A percentile compares a stretch with the other conserved stretches of the same genome.
phyloP scores from a whole-genome alignment of 1,139 yeast species.

The Suhomyces anneliseae region DNA sequence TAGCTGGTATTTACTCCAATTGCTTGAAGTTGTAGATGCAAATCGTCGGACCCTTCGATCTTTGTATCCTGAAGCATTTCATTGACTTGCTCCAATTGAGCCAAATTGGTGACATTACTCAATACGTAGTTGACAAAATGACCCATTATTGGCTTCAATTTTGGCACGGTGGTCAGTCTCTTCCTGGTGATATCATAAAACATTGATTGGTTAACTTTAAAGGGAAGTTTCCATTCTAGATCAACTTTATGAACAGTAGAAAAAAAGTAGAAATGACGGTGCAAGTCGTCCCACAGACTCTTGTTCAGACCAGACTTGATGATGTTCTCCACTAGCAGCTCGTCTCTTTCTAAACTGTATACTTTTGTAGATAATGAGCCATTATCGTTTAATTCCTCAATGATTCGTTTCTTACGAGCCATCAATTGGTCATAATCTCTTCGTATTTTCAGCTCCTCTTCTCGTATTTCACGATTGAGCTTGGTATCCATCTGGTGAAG shows the following conservation, averaged over 20 bases:
- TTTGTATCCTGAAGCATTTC: background rate
- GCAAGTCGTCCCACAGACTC: slow-evolving; percentile 4
- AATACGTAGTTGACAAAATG: slow-evolving; percentile 7
- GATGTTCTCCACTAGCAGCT: slow-evolving; percentile 11
- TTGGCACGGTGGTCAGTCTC: background rate
- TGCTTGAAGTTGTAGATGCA: background rate
- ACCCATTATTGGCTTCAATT: background rate
- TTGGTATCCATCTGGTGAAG: slow-evolving; percentile 18
- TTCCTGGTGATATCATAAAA: slow-evolving; percentile 2
- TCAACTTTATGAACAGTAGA: slow-evolving; percentile 1
- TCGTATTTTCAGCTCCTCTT: slow-evolving; percentile 15
- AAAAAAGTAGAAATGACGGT: slow-evolving; percentile 11
- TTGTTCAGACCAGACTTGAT: slow-evolving; percentile 7
- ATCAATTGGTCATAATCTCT: slow-evolving; percentile 16
- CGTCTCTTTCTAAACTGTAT: slow-evolving; percentile 13
- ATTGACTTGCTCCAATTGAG: slow-evolving; percentile 6
- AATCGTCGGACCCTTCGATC: background rate
- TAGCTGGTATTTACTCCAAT: slow-evolving; percentile 5
- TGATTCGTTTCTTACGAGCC: slow-evolving; percentile 12
- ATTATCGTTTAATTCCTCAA: slow-evolving; percentile 30
- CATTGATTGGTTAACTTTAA: slow-evolving; percentile 1
- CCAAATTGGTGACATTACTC: slow-evolving; percentile 2
- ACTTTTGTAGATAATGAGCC: slow-evolving; percentile 21
- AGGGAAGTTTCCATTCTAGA: slow-evolving; percentile 3
- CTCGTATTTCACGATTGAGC: slow-evolving; percentile 18